Evolutionary conservation across 345 rosid species (phyloP).

Genomic region (Rhizophora apiculata): DNA sequence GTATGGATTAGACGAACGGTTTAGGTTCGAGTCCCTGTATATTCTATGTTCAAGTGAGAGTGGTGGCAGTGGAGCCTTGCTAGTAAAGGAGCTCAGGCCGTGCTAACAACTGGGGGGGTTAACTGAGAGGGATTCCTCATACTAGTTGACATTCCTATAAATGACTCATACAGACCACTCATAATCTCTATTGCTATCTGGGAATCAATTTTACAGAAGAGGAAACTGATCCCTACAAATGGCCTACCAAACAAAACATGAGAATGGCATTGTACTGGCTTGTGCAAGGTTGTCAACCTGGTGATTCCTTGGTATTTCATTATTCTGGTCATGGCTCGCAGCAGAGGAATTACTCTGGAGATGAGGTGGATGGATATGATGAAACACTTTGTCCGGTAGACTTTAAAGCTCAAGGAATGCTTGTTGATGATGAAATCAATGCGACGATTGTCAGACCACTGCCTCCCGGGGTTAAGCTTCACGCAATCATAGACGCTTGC

Average conservation of each 20-base stretch:
- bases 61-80: too few species aligned
- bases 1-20: too few species aligned
- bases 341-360: conserved; percentile 54
- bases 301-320: conserved; percentile 86
- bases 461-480: conserved; percentile 82
- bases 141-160: too few species aligned
- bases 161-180: too few species aligned
- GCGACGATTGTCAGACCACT: conserved; percentile 70
- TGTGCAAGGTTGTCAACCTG: conserved; percentile 61
- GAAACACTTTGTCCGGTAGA: conserved; percentile 87
- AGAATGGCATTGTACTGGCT: conserved; percentile 78
- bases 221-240: conserved; percentile 53
- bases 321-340: conserved; percentile 90
- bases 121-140: too few species aligned
- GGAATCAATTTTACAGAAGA: conserved; percentile 55
- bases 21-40: too few species aligned
- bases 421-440: conserved; percentile 87
- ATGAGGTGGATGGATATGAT: conserved; percentile 82
- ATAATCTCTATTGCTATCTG: not conserved
- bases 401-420: conserved; percentile 65
- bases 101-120: too few species aligned
- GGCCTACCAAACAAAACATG: conserved; percentile 68
- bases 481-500: conserved; percentile 89
- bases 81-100: too few species aligned
- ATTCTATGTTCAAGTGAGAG: too few species aligned